phyloP scores from a whole-genome alignment of 768 basidiomycete genomes.

The Cyclocybe aegerita region DNA sequence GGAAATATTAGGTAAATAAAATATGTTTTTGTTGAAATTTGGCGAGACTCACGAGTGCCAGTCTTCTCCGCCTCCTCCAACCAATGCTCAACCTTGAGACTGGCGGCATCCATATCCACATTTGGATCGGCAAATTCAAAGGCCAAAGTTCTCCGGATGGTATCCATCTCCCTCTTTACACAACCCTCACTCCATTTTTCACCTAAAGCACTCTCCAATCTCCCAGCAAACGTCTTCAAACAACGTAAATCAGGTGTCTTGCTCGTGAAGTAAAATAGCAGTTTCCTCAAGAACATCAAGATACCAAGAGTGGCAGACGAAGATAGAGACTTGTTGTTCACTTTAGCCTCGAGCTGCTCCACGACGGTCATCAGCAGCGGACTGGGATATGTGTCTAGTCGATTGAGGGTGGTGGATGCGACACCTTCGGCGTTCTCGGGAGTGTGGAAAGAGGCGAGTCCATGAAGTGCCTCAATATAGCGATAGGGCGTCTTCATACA shows the following conservation, averaged over 20 bases:
- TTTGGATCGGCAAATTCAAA: conserved; percentile 1
- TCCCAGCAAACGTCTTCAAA: conserved; percentile 30
- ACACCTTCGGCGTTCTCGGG: conserved; percentile 1
- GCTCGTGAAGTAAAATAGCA: conserved; percentile 56
- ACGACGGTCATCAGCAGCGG: conserved; percentile 79
- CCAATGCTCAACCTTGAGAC: conserved; percentile 1
- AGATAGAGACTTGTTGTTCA: conserved; percentile 50
- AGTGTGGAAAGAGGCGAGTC: conserved; percentile 22
- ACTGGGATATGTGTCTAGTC: conserved; percentile 49
- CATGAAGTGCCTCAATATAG: conserved; percentile 74
- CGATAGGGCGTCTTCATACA: conserved; percentile 82
- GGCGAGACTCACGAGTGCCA: conserved; percentile 42
- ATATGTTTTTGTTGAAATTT: background rate
- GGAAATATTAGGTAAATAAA: background rate
- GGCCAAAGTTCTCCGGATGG: conserved; percentile 10
- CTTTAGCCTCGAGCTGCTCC: conserved; percentile 75
- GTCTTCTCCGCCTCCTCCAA: conserved; percentile 3
- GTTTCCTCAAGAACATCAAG: conserved; percentile 59
- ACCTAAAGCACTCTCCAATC: conserved; percentile 34
- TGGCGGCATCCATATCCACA: background rate
- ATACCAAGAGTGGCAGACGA: conserved; percentile 66
- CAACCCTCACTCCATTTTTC: conserved; percentile 18
- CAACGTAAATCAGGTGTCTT: conserved; percentile 49
- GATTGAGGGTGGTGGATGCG: conserved; percentile 3
- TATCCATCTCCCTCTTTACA: conserved; percentile 17